phyloP scores from a whole-genome alignment of 2,329 filamentous ascomycete species.

The Fusarium hainanense region DNA sequence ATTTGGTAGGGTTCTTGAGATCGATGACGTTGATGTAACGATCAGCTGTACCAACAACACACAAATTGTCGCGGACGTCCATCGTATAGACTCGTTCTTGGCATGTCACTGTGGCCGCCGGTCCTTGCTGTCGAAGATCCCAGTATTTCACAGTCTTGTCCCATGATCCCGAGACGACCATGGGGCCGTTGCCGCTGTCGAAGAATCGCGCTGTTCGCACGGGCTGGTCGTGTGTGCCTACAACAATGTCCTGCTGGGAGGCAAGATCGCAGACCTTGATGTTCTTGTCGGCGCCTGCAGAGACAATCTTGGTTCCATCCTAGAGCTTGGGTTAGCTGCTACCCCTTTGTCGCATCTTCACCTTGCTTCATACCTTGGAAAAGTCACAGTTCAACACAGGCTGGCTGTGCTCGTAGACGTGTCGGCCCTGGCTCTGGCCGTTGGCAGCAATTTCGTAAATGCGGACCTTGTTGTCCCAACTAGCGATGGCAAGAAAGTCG shows the following conservation, averaged over 20 bases:
- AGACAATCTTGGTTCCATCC: constrained; percentile 91
- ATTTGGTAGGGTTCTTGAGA: constrained; percentile 85
- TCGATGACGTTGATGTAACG: constrained; percentile 97
- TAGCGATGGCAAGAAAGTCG: constrained; percentile 89
- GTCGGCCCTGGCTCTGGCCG: constrained; percentile 85
- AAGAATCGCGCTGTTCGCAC: constrained; percentile 84
- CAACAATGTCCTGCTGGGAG: constrained; percentile 73
- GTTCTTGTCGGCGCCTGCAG: constrained; percentile 89
- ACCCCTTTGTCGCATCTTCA: not conserved
- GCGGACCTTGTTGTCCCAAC: constrained; percentile 98
- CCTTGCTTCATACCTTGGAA: constrained; percentile 74
- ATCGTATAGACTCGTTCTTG: constrained; percentile 90
- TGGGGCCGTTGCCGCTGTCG: constrained; percentile 75
- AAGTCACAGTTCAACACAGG: constrained; percentile 88
- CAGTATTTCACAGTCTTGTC: constrained; percentile 93
- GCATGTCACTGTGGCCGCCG: constrained; percentile 72
- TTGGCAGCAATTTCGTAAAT: constrained; percentile 90
- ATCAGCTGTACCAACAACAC: constrained; percentile 93
- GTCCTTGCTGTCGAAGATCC: constrained; percentile 76
- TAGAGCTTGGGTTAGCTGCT: constrained; percentile 52
- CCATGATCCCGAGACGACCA: constrained; percentile 93
- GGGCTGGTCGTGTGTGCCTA: constrained; percentile 86
- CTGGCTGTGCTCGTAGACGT: constrained; percentile 84
- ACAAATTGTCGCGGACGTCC: constrained; percentile 87
- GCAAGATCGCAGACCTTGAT: constrained; percentile 88